Evolutionary conservation across 2,329 filamentous ascomycete genomes (phyloP).

Genomic region (Dendryphion nanum): DNA sequence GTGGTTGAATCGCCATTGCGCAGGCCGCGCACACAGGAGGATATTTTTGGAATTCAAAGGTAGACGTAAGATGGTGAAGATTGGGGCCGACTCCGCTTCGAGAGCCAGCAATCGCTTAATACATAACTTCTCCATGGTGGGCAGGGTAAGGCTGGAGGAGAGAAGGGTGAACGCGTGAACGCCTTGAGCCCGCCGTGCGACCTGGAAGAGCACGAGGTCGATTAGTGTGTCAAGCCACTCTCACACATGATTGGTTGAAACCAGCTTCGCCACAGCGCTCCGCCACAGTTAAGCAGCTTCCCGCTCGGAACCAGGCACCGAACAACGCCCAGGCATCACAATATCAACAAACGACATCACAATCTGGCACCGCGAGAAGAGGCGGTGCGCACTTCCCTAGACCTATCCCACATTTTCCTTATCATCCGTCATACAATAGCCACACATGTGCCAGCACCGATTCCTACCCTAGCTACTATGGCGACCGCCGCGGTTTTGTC

Average conservation of each 20-base stretch:
- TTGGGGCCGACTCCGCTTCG: not conserved
- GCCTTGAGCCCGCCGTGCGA: not conserved
- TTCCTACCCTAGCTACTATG: conserved; percentile 3
- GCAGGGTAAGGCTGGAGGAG: not conserved
- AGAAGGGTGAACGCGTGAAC: no score
- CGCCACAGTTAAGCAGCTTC: not conserved
- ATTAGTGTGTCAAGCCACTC: not conserved
- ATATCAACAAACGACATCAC: not conserved
- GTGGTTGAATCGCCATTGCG: conserved; percentile 29
- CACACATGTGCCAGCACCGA: not conserved
- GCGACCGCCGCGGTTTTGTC: conserved; percentile 18
- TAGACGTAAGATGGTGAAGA: not conserved
- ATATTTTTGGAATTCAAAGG: not conserved
- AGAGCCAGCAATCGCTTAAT: not conserved
- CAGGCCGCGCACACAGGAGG: conserved; percentile 13
- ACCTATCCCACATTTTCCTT: no score
- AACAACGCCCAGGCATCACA: no score
- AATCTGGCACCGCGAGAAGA: not conserved
- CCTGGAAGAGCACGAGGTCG: not conserved
- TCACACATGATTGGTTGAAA: conserved; percentile 1
- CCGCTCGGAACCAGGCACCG: not conserved
- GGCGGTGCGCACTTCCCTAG: not conserved
- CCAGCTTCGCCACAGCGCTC: not conserved
- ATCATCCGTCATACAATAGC: not conserved
- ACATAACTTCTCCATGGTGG: not conserved